Evolutionary conservation across 148 eudicot genomes (phyloP).

Genomic region (Fallopia convolvulus): DNA sequence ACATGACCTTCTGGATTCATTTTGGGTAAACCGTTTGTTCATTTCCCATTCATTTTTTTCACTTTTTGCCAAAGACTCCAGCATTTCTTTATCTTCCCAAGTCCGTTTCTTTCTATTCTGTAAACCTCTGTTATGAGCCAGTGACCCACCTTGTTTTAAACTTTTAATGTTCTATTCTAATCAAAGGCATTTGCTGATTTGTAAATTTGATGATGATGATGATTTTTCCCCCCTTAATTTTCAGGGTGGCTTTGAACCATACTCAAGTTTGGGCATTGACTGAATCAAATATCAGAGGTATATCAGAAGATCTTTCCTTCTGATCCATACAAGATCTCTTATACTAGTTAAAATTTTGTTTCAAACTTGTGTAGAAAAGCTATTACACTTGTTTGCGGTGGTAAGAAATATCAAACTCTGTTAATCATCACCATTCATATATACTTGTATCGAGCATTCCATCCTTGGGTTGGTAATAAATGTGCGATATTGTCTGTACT

Average conservation of each 20-base stretch:
- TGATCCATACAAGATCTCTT: not conserved
- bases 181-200: too few relatives aligned
- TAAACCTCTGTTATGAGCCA: too few relatives aligned
- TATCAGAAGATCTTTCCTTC: not conserved
- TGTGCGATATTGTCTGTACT: not conserved
- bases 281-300: slow-evolving; percentile 19
- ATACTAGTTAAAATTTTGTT: not conserved
- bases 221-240: slow-evolving; percentile 7
- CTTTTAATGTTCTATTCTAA: too few relatives aligned
- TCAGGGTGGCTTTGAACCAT: slow-evolving; percentile 85
- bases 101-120: too few relatives aligned
- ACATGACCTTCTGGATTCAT: too few relatives aligned
- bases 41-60: too few relatives aligned
- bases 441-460: not conserved
- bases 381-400: not conserved
- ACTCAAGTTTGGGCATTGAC: slow-evolving; percentile 77
- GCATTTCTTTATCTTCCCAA: too few relatives aligned
- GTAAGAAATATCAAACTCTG: not conserved
- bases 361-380: not conserved
- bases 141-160: too few relatives aligned
- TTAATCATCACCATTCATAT: not conserved
- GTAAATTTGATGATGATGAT: not conserved
- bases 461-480: not conserved
- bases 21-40: too few relatives aligned
- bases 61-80: too few relatives aligned